Percentiles rank a stretch among this genome's conserved stretches.
These are phyloP conservation scores for Pichia sp. DNA, from an alignment of 1,139 yeast genomes.

Conservation along the genomic window DNA sequence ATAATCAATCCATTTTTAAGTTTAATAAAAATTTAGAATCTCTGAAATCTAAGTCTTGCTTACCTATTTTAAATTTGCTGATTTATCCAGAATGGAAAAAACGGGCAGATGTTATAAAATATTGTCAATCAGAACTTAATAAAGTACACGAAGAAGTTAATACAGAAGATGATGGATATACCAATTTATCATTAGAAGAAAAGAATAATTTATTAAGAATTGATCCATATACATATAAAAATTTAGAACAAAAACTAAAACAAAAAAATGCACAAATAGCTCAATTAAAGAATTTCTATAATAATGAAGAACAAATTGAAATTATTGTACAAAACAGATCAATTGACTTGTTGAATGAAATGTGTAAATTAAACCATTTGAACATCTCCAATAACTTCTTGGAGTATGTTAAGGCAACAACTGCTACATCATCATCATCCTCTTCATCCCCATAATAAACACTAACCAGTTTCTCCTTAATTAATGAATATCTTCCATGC, in stretches of 20 bases:
- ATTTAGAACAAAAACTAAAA: slow-evolving; percentile 28
- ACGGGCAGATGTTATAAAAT: slow-evolving; percentile 33
- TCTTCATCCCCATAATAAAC: not conserved
- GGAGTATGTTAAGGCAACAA: not conserved
- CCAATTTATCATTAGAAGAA: slow-evolving; percentile 17
- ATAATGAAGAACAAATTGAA: slow-evolving; percentile 37
- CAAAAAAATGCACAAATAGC: slow-evolving; percentile 26
- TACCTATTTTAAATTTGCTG: slow-evolving; percentile 29
- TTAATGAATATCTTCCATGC: not conserved
- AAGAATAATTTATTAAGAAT: slow-evolving; percentile 28
- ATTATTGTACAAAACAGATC: slow-evolving; percentile 34
- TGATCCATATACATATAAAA: slow-evolving; percentile 43
- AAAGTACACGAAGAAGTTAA: slow-evolving; percentile 19
- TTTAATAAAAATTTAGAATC: slow-evolving; percentile 8
- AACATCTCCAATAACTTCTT: not conserved
- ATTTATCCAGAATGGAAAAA: slow-evolving; percentile 39
- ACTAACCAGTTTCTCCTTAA: not conserved
- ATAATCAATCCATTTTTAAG: slow-evolving; percentile 19
- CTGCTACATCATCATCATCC: not conserved
- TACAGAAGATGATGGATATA: slow-evolving; percentile 20
- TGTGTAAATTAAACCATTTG: slow-evolving; percentile 29
- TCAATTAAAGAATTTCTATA: slow-evolving; percentile 30
- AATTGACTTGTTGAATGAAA: slow-evolving; percentile 30
- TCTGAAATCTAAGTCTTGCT: slow-evolving; percentile 24
- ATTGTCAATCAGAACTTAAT: slow-evolving; percentile 31